Evolutionary conservation across 129 eudicot species (phyloP), one percentile per base, ranked within the genome.

Genomic region (Oenanthe sinensis): DNA sequence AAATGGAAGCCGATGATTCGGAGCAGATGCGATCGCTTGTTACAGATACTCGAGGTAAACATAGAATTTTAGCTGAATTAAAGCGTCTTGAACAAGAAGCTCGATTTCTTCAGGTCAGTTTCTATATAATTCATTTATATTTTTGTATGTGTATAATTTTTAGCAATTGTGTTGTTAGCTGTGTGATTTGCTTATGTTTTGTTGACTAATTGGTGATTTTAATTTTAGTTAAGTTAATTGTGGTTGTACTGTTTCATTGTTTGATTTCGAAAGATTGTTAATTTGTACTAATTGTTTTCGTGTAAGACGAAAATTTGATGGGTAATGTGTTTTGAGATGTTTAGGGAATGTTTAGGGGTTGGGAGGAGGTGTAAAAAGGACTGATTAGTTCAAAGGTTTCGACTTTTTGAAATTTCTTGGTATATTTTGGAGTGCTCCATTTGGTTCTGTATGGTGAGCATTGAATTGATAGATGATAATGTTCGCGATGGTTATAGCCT

Each of bases 31-130:
- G 83, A 68, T 79, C 85, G 80, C 43, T 71, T 17, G 78, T 82
- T 11, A 22, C 79, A 16, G 91, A 88, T 54, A 80, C 86, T 6
- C 69, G 91, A 68, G 94, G 94, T 77, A 90, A 90, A 78, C 96
- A 90, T 73, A 76, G 96, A 82, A 80, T 90, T 84, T 78, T 83
- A 47, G 96, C 96, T 71, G 96, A 88, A 69, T 81, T 90, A 86
- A 90, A 88, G 84, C 84, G 92, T 22, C 84, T 88, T 63, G 90
- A 90, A 79, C 96, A 90, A 77, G 92, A 90, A 85, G 71, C 85
- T 79, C 78, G 87, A 19, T 90, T 86, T 76, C 74, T 90, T 45
- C 84, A 90, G 91, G 93, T 89, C 33, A 13, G 40, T 30, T 24
- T 11, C 11, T 39, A 3, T 39, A 39, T 5, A 39, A 39, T 39